Evolutionary conservation across 2,329 filamentous ascomycete species (phyloP).

Genomic region (Apiospora arundinis): DNA sequence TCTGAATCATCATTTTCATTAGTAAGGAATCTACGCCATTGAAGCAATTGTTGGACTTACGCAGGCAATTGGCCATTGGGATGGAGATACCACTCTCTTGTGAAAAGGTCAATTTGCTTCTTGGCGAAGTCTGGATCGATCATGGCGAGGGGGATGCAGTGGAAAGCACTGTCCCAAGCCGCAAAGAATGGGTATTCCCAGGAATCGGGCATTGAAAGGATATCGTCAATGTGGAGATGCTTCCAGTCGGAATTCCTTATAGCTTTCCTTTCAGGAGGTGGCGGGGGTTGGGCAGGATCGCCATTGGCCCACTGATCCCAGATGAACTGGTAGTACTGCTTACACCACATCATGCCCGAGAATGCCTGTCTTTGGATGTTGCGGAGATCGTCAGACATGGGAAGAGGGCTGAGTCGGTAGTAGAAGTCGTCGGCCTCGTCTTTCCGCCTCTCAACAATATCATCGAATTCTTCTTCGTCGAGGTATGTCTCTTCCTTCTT

Average conservation of each 20-base stretch:
- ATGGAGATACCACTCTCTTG: constrained; percentile 98
- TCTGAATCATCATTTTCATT: constrained; percentile 39
- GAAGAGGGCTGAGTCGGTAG: constrained; percentile 88
- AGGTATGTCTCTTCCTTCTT: constrained; percentile 77
- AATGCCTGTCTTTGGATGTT: constrained; percentile 96
- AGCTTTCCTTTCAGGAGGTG: constrained; percentile 78
- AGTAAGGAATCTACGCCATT: constrained; percentile 22
- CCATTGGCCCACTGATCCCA: constrained; percentile 99
- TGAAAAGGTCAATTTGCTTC: constrained; percentile 96
- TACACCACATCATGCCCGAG: constrained; percentile 98
- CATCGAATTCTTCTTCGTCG: constrained; percentile 91
- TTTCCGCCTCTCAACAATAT: constrained; percentile 83
- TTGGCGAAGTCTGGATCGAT: constrained; percentile 98
- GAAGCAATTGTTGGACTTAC: constrained; percentile 50
- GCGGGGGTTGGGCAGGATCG: constrained; percentile 86
- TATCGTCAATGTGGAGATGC: constrained; percentile 93
- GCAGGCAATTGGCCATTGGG: constrained; percentile 94
- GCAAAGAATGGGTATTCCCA: constrained; percentile 99
- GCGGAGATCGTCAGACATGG: constrained; percentile 90
- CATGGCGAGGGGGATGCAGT: constrained; percentile 95
- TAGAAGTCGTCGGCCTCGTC: constrained; percentile 98
- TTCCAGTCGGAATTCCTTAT: constrained; percentile 92
- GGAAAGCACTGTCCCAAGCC: constrained; percentile 96
- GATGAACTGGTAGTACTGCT: constrained; percentile 95
- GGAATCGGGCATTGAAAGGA: constrained; percentile 96